Conservation (phyloP, 2,329 filamentous ascomycete genomes). For the Fusarium succisae region DNA sequence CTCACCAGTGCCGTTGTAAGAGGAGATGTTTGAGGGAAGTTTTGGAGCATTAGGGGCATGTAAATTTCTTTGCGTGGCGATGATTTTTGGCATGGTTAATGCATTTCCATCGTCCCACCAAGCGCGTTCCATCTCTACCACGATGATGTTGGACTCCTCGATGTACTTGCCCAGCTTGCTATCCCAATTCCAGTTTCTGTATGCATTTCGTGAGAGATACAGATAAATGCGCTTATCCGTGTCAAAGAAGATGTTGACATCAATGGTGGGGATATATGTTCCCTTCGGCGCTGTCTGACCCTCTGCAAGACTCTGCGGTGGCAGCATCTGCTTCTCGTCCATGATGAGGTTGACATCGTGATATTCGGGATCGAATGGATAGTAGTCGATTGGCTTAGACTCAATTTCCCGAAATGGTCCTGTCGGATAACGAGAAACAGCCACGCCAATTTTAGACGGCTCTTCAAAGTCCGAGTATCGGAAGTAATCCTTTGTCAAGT, state of each 20-base stretch:
- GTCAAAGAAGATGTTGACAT: slow-evolving; percentile 59
- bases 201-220: slow-evolving; percentile 48
- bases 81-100: slow-evolving; percentile 48
- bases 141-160: slow-evolving; percentile 51
- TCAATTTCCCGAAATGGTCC: slow-evolving; percentile 48
- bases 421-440: slow-evolving; percentile 47
- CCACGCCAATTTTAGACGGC: slow-evolving; percentile 49
- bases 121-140: slow-evolving; percentile 46
- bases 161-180: slow-evolving; percentile 46
- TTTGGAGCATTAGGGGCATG: slow-evolving; percentile 41
- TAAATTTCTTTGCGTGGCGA: slow-evolving; percentile 41
- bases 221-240: slow-evolving; percentile 49
- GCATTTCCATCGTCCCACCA: slow-evolving; percentile 50
- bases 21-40: slow-evolving; percentile 44
- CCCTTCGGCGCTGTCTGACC: slow-evolving; percentile 46
- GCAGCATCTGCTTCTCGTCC: slow-evolving; percentile 48
- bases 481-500: slow-evolving; percentile 47
- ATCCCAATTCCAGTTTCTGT: slow-evolving; percentile 52
- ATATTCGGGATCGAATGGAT: slow-evolving; percentile 49
- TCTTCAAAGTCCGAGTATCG: slow-evolving; percentile 49
- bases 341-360: slow-evolving; percentile 51
- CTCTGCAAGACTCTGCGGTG: slow-evolving; percentile 41
- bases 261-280: slow-evolving; percentile 53
- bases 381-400: slow-evolving; percentile 46
- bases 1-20: slow-evolving; percentile 49